A percentile compares a stretch with the other conserved stretches of the same genome.
These are phyloP conservation scores for Ascoidea tarda DNA, from an alignment of 805 yeast genomes.

Conservation along the genomic window DNA sequence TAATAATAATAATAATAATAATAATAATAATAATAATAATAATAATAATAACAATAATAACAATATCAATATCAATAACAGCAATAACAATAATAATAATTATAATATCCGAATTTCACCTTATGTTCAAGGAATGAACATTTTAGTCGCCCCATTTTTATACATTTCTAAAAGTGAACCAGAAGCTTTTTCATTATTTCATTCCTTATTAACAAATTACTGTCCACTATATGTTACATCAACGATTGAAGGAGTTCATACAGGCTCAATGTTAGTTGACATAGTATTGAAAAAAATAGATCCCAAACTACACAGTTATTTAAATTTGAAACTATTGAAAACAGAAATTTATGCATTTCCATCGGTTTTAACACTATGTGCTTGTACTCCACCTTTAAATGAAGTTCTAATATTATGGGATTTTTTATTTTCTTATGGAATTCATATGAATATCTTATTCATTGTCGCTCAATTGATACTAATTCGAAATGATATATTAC, in stretches of 20 bases:
- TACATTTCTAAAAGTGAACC: slow-evolving; percentile 71
- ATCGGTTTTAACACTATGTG: slow-evolving; percentile 68
- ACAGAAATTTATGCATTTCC: slow-evolving; percentile 85
- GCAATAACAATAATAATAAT: slow-evolving; percentile 2
- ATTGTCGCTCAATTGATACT: slow-evolving; percentile 72
- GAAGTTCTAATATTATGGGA: slow-evolving; percentile 81
- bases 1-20: no score
- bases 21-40: no score
- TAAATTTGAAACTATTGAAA: slow-evolving; percentile 49
- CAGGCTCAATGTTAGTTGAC: slow-evolving; percentile 64
- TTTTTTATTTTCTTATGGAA: slow-evolving; percentile 79
- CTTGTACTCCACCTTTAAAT: slow-evolving; percentile 74
- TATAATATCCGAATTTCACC: slow-evolving; percentile 22
- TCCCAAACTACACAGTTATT: slow-evolving; percentile 45
- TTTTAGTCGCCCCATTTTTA: slow-evolving; percentile 70
- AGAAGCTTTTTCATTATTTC: slow-evolving; percentile 65
- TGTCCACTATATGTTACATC: slow-evolving; percentile 73
- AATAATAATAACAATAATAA: no score
- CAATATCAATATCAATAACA: slow-evolving; percentile 4
- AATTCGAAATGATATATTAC: slow-evolving; percentile 48
- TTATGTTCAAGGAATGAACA: slow-evolving; percentile 91
- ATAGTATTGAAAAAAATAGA: slow-evolving; percentile 58
- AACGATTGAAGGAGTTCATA: slow-evolving; percentile 67
- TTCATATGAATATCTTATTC: slow-evolving; percentile 74
- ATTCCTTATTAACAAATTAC: slow-evolving; percentile 41